Evolutionary conservation across 208 protist genomes (phyloP), one percentile per base, ranked within the genome.

Genomic region (Porcisia hertigi): DNA sequence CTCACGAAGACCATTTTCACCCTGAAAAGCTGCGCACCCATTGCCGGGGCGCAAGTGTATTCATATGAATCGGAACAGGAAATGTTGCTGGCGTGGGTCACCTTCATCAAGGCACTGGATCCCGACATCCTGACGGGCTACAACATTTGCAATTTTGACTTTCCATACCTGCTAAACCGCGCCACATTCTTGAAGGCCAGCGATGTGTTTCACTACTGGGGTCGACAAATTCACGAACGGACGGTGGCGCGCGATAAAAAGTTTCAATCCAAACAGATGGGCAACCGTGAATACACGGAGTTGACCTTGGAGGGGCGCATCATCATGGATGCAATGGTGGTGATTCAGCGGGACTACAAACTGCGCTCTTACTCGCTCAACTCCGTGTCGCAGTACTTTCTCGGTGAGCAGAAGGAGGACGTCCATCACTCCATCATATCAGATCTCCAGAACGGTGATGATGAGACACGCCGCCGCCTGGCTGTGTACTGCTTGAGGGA

Each of bases 81-180:
- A 53, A 91, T 99, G 92, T 86, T 99, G 41, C 52, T 94, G 30
- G 94, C 92, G 11, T 99, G 92, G 91, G 91, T 84, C 59, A 84
- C 87, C 54, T 98, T 98, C 77, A 39, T 97, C 52, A 91, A 91
- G 39, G 74, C 76, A 1, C 71, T 97, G 39, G 99, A 99, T 76
- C 97, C 98, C 23, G 98, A 99, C 81, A 86, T 99, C 39, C 79
- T 99, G 20, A 99, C 98, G 7, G 99, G 99, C 39, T 99, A 99
- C 91, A 99, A 99, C 90, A 99, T 99, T 71, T 90, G 92, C 78
- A 99, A 99, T 78, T 99, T 99, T 84, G 99, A 99, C 90, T 91
- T 99, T 54, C 98, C 98, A 0, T 99, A 99, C 81, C 77, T 99
- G 9, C 88, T 99, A 25, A 94, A 98, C 64, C 93, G 99, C 52